Conservation (phyloP, 2,329 filamentous ascomycete genomes). For the Claviceps fusiformis region DNA sequence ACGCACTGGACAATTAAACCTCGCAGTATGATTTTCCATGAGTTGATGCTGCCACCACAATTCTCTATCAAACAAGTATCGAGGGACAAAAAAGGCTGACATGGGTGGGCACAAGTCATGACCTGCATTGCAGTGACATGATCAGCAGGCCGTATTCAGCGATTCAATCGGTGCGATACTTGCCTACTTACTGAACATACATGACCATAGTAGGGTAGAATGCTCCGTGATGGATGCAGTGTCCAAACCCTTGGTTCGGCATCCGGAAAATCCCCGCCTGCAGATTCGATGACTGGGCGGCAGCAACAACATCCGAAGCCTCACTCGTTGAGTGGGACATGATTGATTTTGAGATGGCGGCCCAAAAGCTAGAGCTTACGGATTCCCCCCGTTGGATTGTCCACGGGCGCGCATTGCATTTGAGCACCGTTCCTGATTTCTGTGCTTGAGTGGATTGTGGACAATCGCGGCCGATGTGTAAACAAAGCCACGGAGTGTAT, state of each 20-base stretch:
- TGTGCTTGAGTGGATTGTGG: too few species aligned
- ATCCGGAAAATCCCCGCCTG: not conserved
- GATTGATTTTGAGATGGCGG: not conserved
- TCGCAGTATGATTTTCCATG: too few species aligned
- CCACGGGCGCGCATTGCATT: too few species aligned
- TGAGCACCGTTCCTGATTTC: too few species aligned
- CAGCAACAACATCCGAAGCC: not conserved
- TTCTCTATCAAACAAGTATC: not conserved
- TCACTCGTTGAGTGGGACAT: not conserved
- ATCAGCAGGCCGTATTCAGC: not conserved
- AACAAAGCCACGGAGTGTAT: too few species aligned
- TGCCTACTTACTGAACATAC: too few species aligned
- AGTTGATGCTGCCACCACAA: not conserved
- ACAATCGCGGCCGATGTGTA: too few species aligned
- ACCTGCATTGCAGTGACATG: not conserved
- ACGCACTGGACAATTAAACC: too few species aligned
- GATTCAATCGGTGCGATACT: not conserved
- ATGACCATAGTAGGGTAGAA: not conserved
- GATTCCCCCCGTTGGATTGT: too few species aligned
- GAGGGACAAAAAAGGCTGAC: not conserved
- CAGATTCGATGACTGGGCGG: not conserved
- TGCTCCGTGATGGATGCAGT: not conserved
- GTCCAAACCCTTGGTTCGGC: not conserved
- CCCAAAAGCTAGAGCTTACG: constrained; percentile 1
- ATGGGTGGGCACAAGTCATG: too few species aligned